phyloP scores from a whole-genome alignment of 306 rosid species.

The Vigna trinervia region DNA sequence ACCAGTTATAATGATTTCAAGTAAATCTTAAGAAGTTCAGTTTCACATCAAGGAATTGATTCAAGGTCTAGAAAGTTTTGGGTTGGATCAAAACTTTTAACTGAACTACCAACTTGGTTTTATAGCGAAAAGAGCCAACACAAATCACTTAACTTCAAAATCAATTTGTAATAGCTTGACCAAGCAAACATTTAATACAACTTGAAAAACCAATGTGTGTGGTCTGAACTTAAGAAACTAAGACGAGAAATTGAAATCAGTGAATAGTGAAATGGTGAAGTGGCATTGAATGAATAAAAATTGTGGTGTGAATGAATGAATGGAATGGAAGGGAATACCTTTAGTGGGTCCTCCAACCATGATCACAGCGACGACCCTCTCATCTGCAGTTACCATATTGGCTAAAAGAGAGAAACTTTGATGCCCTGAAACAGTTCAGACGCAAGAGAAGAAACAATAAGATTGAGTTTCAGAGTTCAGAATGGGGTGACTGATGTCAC shows the following conservation, averaged over 20 bases:
- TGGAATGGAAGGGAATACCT: conserved; percentile 48
- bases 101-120: not conserved
- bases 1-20: not conserved
- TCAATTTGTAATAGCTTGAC: not conserved
- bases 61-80: not conserved
- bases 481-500: not conserved
- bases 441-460: not conserved
- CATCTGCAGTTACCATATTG: conserved; percentile 71
- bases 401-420: not conserved
- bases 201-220: not conserved
- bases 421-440: not conserved
- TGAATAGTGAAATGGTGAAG: not conserved
- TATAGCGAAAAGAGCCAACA: not conserved
- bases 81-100: not conserved
- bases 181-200: not conserved
- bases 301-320: conserved; percentile 27
- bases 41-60: not conserved
- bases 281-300: conserved; percentile 13
- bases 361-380: conserved; percentile 87
- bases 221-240: not conserved
- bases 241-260: not conserved
- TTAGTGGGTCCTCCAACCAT: conserved; percentile 99
- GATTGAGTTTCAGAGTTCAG: conserved; percentile 6
- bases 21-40: not conserved
- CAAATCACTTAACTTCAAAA: not conserved